These are phyloP conservation scores for Cercospora citrullina DNA, from an alignment of 2,329 filamentous ascomycete genomes.

Conservation along the genomic window DNA sequence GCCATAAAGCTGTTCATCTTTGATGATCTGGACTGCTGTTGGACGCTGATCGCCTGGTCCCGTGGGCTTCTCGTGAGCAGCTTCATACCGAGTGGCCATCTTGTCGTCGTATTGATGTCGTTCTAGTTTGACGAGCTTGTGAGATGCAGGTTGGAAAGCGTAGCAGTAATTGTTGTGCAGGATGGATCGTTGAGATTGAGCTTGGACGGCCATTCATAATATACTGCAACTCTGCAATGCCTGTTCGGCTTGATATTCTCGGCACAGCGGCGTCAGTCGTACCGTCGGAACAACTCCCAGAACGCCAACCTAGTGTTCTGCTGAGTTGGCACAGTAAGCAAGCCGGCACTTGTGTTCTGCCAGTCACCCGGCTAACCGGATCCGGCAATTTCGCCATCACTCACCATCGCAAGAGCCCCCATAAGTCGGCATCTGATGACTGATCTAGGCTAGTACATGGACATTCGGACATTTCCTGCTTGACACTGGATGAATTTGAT, in stretches of 20 bases:
- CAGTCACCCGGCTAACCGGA: background rate
- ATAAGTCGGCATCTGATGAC: background rate
- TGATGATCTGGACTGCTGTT: conserved; percentile 25
- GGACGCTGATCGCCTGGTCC: conserved; percentile 1
- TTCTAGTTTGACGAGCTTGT: background rate
- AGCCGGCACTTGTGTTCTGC: background rate
- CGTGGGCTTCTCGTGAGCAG: background rate
- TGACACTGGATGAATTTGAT: background rate
- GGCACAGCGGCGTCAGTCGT: background rate
- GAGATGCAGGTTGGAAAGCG: background rate
- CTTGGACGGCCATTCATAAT: background rate
- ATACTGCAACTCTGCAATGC: background rate
- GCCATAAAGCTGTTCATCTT: conserved; percentile 33
- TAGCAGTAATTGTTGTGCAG: background rate
- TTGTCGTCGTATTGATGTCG: background rate
- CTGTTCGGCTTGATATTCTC: background rate
- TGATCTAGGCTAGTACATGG: background rate
- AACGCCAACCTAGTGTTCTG: background rate
- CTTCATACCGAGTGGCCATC: background rate
- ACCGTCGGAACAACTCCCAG: background rate
- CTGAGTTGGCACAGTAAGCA: background rate
- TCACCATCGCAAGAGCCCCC: background rate
- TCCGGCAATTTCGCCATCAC: background rate
- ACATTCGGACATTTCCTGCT: background rate
- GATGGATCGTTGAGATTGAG: background rate